These are phyloP conservation scores for Phalaenopsis equestris DNA, from an alignment of 106 monocot genomes.

Conservation along the genomic window DNA sequence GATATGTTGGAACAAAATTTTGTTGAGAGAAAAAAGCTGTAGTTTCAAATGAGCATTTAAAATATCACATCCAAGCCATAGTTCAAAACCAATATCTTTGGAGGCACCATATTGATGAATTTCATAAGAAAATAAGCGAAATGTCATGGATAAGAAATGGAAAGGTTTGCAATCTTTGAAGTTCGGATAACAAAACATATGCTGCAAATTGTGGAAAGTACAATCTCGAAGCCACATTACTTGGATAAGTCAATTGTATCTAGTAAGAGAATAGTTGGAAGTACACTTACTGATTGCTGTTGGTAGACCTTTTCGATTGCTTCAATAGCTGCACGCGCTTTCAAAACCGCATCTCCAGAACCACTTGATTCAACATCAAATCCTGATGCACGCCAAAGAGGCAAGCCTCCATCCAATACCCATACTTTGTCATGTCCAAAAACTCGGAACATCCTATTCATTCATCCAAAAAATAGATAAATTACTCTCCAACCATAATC, in stretches of 20 bases:
- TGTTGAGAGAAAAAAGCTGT: neutral
- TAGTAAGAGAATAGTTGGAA: neutral
- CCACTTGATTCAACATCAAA: slow-evolving; percentile 99
- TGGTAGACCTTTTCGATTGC: slow-evolving; percentile 90
- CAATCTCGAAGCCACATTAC: neutral
- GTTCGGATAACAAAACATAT: neutral
- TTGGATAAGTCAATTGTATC: neutral
- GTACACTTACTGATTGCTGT: slow-evolving; percentile 48
- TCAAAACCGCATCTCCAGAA: slow-evolving; percentile 87
- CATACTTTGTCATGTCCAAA: slow-evolving; percentile 95
- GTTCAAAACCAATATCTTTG: neutral
- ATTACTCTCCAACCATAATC: neutral
- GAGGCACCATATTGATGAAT: neutral
- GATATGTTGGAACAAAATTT: neutral
- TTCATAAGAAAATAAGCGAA: neutral
- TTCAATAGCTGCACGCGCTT: slow-evolving; percentile 91
- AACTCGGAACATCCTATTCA: slow-evolving; percentile 84
- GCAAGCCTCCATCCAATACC: slow-evolving; percentile 96
- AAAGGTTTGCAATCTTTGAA: neutral
- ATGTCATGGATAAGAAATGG: neutral
- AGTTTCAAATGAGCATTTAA: neutral
- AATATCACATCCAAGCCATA: neutral
- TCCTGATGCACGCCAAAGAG: slow-evolving; percentile 78
- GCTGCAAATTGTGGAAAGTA: neutral
- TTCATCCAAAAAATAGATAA: slow-evolving; percentile 1